These are phyloP conservation scores for Cavenderia fasciculata DNA, from an alignment of 78 protist species.

Conservation along the genomic window DNA sequence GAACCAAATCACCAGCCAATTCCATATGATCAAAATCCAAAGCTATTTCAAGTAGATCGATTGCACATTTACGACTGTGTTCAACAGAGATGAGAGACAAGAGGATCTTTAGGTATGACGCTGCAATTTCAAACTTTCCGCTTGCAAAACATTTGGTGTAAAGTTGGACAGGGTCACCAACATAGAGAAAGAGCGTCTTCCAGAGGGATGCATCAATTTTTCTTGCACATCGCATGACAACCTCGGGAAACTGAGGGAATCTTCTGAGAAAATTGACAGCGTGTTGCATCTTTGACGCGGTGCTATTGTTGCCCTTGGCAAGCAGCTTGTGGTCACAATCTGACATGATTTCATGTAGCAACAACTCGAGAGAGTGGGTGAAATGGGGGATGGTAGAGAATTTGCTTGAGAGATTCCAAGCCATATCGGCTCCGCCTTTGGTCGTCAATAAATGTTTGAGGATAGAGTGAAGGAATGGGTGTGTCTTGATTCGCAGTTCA, in stretches of 20 bases:
- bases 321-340: conserved; percentile 2
- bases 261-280: conserved; percentile 58
- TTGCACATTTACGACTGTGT: conserved; percentile 39
- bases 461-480: conserved; percentile 83
- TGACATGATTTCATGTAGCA: conserved; percentile 63
- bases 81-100: conserved; percentile 27
- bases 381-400: conserved; percentile 79
- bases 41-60: conserved; percentile 63
- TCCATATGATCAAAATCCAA: conserved; percentile 78
- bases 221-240: conserved; percentile 48
- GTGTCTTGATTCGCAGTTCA: conserved; percentile 72
- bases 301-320: neutral
- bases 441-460: conserved; percentile 71
- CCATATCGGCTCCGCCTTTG: conserved; percentile 67
- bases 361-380: conserved; percentile 76
- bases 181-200: conserved; percentile 7
- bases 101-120: conserved; percentile 65
- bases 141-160: conserved; percentile 56
- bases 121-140: conserved; percentile 75
- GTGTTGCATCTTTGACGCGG: neutral
- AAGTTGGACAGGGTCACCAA: conserved; percentile 56
- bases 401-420: conserved; percentile 33
- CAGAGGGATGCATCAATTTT: conserved; percentile 71
- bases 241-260: conserved; percentile 83
- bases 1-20: conserved; percentile 70